Base-by-base conservation (phyloP, 2,329 filamentous ascomycete genomes). In the Arthrobotrys megalospora region DNA sequence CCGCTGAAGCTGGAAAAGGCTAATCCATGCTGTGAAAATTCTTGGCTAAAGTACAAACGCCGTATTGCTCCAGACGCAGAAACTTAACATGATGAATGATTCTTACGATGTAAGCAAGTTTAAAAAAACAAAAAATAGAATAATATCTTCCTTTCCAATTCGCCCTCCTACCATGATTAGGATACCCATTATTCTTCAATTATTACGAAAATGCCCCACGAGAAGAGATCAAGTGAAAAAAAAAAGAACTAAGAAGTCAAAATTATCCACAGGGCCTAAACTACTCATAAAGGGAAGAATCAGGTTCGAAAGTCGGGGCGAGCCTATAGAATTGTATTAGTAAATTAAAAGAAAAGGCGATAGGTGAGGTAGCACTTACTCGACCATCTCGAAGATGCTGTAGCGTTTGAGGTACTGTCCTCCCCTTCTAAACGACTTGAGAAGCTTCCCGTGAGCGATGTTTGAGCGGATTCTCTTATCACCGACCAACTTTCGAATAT, bases 381-480 rank as follows among this genome's bases (percentile, higher is more conserved):
- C 90, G 36, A 97, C 86, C 63, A 93, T 84, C 84, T 98, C 95
- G 83, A 96, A 97, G 80, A 92, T 90, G 73, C 88, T 87, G 82
- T 92, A 92, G 79, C 88, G 91, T 77, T 86, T 86, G 47, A 97
- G 85, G 81, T 94, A 93, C 65, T 86, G 87, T 16, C 86, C 85
- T 0, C 90, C 91, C 64, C 93, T 87, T 19, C 94, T 90, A 85
- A 97, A 97, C 2, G 89, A 87, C 82, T 90, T 90, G 12, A 97
- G 85, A 14, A 91, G 84, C 34, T 86, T 84, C 45, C 86, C 86
- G 0, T 89, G 87, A 34, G 86, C 83, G 11, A 85, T 85, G 52
- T 85, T 83, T 62, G 84, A 82, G 82, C 89, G 84, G 12, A 83
- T 85, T 2, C 81, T 84, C 81, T 80, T 84, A 80, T 83, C 86